Conservation (phyloP, 257 asterid genomes). For the Solanum dulcamara region DNA sequence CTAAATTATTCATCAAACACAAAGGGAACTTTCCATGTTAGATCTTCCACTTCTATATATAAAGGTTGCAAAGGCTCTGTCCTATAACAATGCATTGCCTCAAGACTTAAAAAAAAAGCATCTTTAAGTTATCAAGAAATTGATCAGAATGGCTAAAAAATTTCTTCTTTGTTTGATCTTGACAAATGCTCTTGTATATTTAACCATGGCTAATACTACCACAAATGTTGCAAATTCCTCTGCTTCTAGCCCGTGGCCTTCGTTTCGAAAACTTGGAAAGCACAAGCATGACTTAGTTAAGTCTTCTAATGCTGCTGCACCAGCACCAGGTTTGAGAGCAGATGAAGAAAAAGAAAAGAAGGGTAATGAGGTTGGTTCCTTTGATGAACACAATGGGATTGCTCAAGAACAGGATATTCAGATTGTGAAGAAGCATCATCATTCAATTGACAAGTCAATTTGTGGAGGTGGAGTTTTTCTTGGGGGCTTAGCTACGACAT, state of each 20-base stretch:
- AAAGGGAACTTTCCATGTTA: conserved; percentile 15
- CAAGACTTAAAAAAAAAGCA: background rate
- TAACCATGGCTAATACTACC: conserved; percentile 4
- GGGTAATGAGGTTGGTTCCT: background rate
- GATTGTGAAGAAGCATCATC: background rate
- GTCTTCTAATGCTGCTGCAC: background rate
- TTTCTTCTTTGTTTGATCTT: conserved; percentile 6
- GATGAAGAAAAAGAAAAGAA: background rate
- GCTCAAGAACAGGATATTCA: background rate
- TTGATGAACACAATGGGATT: background rate
- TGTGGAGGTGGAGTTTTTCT: conserved; percentile 22
- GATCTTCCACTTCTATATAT: background rate
- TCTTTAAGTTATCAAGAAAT: background rate
- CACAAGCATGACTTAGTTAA: background rate
- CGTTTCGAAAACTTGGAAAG: conserved; percentile 5
- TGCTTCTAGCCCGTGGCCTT: background rate
- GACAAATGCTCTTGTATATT: background rate
- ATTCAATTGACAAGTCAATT: conserved; percentile 13
- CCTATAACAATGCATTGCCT: background rate
- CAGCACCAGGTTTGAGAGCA: background rate
- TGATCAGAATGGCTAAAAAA: conserved; percentile 3
- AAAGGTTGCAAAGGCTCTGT: background rate
- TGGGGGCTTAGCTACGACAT: conserved; percentile 21
- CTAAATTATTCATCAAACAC: conserved; percentile 9
- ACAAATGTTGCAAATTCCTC: background rate